Evolutionary conservation across 805 yeast genomes (phyloP), one percentile per base, ranked within the genome.

Genomic region (Candida suzukii): DNA sequence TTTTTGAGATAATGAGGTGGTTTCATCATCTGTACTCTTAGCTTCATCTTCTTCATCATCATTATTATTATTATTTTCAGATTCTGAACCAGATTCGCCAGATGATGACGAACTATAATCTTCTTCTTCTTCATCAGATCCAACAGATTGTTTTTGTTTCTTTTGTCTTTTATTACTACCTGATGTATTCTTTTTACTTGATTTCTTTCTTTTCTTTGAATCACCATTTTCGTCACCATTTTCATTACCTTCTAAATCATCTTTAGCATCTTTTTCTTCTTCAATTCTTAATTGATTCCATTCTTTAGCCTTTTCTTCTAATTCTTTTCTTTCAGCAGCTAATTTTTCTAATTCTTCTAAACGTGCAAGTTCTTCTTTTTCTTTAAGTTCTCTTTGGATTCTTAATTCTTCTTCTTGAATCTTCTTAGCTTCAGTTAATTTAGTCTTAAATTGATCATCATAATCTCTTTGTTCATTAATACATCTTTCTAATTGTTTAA

Each of bases 391-490:
- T 47, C 67, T 71, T 44, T 68, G 73, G 39, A 60, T 45, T 42
- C 59, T 62, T 41, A 52, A 58, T 52, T 78, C 86, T 47, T 74
- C 81, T 43, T 78, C 82, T 49, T 83, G 71, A 34, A 71, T 49
- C 54, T 73, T 77, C 60, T 78, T 74, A 19, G 96, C 97, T 46
- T 79, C 88, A 37, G 73, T 81, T 43, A 91, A 68, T 63, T 78
- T 85, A 31, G 68, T 68, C 40, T 73, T 71, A 40, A 76, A 68
- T 43, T 74, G 71, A 16, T 59, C 59, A 43, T 86, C 90, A 59
- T 72, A 80, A 46, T 73, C 81, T 48, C 70, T 68, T 48, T 93
- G 96, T 49, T 86, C 91, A 21, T 73, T 77, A 39, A 83, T 65
- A 24, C 81, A 76, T 45, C 81, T 75, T 49, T 74, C 83, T 48